Conservation (phyloP, 305 asterid species). For the Petunia hybrid region DNA sequence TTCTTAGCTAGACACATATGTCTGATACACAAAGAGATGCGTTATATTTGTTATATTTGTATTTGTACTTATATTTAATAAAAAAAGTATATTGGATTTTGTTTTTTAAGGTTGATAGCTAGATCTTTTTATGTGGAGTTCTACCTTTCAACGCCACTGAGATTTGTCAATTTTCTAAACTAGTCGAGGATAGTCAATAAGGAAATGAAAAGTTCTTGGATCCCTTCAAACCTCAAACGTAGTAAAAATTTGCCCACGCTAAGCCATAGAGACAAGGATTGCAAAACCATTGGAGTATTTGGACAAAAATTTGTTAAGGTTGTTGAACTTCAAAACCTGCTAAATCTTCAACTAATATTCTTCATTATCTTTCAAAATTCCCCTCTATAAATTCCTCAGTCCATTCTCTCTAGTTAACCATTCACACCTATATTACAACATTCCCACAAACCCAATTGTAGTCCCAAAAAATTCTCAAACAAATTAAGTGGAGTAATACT, state of each 20-base stretch:
- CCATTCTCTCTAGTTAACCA: slow-evolving; percentile 21
- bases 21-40: no score
- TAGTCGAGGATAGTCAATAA: neutral
- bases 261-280: neutral
- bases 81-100: no score
- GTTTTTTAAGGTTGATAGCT: no score
- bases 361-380: neutral
- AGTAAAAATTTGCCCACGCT: neutral
- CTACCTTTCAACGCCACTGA: neutral
- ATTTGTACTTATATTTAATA: no score
- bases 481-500: slow-evolving; percentile 37
- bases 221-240: neutral
- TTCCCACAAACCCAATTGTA: neutral
- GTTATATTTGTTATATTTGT: no score
- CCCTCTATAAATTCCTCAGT: slow-evolving; percentile 52
- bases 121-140: no score
- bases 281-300: slow-evolving; percentile 1
- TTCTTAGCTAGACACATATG: no score
- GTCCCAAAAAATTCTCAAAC: slow-evolving; percentile 28
- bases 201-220: neutral
- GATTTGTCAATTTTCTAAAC: neutral
- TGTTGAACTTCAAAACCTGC: slow-evolving; percentile 46
- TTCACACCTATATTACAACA: neutral
- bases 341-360: slow-evolving; percentile 28
- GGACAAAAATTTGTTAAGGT: slow-evolving; percentile 43